Base-by-base conservation (phyloP, 179 eudicot genomes). In the Kewa caespitosa region DNA sequence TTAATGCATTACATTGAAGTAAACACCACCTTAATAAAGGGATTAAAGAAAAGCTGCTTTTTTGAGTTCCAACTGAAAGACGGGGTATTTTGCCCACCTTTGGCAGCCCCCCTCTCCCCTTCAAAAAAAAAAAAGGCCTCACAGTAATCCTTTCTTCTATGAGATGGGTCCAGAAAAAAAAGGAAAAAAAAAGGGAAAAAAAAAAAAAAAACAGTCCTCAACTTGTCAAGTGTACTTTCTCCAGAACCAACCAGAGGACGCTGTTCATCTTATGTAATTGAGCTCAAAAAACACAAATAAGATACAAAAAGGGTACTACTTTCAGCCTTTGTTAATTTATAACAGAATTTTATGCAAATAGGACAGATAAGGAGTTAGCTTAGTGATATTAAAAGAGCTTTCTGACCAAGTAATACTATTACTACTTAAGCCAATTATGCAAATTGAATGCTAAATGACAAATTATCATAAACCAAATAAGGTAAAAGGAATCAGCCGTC, bases 331-430 rank as follows among this genome's bases (percentile, higher is more conserved):
- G 34, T 30, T 64, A 69, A 9, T 43, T 43, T 30, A 43, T 62
- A 46, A 20, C 66, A 70, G 33, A 46, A 65, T 60, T 32, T 22
- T 46, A 76, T 50, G 39, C 32, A 43, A 43, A 41, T 74, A 67
- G 61, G 46, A 32, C 38, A 37, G 13, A n/a, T 23, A 38, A 28
- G n/a, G 59, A 67, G 42, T 61, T 70, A 37, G 78, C 38, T 46
- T 55, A 81, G 57, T 65, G 50, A 54, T 55, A 32, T 71, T 55
- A 22, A n/a, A 43, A 25, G 72, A 39, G 50, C 80, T 76, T 81
- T 68, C 63, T 48, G 68, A 68, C 61, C 46, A 77, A 43, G 67
- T 46, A 61, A 77, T 34, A 63, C 62, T 46, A 36, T 69, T 59
- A 59, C 34, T 28, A 27, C 42, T 46, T 46, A 27, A 75, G 39